Percentiles rank a stretch among this genome's conserved stretches.
Conservation (phyloP, 2,329 filamentous ascomycete genomes). For the Xylaria hypoxylon region DNA sequence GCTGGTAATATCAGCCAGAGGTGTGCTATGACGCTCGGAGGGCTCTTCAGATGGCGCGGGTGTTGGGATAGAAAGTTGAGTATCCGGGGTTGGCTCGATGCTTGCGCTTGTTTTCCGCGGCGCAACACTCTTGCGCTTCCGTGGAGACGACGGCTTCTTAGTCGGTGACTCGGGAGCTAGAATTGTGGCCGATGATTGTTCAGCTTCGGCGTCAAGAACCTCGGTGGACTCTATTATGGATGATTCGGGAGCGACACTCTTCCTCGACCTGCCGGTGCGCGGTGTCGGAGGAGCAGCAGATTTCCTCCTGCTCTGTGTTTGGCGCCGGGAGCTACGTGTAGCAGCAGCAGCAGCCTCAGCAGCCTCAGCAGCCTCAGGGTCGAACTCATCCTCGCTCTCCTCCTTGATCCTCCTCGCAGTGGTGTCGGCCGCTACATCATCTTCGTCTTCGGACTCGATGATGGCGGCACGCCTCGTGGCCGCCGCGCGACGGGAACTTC, state of each 20-base stretch:
- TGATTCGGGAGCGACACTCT: slow-evolving; percentile 48
- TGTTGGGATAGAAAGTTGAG: slow-evolving; percentile 58
- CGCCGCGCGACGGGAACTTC: slow-evolving; percentile 58
- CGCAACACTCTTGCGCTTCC: slow-evolving; percentile 74
- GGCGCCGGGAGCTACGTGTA: slow-evolving; percentile 62
- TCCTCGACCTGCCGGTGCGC: slow-evolving; percentile 55
- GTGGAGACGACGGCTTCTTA: slow-evolving; percentile 68
- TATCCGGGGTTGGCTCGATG: slow-evolving; percentile 56
- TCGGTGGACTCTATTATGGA: slow-evolving; percentile 70
- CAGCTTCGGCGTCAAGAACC: slow-evolving; percentile 67
- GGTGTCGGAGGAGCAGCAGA: slow-evolving; percentile 53
- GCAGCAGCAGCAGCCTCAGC: too few species aligned
- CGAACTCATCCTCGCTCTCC: slow-evolving; percentile 81
- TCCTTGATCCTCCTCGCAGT: slow-evolving; percentile 61
- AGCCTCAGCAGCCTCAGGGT: slow-evolving; percentile 79
- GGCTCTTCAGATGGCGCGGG: slow-evolving; percentile 67
- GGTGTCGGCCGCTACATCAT: slow-evolving; percentile 68
- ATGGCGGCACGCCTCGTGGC: slow-evolving; percentile 77
- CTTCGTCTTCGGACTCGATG: slow-evolving; percentile 84
- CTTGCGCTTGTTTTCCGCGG: slow-evolving; percentile 56
- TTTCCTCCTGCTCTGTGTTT: slow-evolving; percentile 54
- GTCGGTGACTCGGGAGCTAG: slow-evolving; percentile 43
- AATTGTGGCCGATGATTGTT: slow-evolving; percentile 55
- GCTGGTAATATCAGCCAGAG: slow-evolving; percentile 79
- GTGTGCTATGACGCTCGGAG: slow-evolving; percentile 63